Base-by-base conservation (phyloP, 495 filamentous ascomycete species). In the Wilcoxina mikolae region DNA sequence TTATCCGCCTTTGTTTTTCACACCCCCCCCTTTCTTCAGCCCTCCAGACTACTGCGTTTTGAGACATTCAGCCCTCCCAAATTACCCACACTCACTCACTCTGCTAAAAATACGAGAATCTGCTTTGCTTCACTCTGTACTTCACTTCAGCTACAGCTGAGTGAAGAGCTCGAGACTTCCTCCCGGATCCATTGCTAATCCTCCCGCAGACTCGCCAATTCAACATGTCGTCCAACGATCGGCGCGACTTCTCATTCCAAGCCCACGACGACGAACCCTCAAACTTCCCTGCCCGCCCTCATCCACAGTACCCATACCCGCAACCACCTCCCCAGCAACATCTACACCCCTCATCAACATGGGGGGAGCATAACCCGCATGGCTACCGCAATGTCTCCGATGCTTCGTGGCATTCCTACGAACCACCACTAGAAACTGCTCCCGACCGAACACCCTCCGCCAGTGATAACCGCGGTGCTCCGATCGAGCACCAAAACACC, bases 211-310 rank as follows among this genome's bases (percentile, higher is more conserved):
- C n/a, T n/a, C n/a, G n/a, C n/a, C n/a, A n/a, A n/a, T n/a, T 45
- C 33, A 56, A 35, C 11, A 60, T 62, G 55, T 15, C 5, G 31
- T 35, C 31, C 15, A 15, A 15, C 31, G 31, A 15, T 15, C 60
- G 56, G 52, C 60, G 60, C 26, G 23, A 39, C 44, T 64, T 63
- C 57, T 63, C 60, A 3, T 64, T 64, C 48, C 33, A 62, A 26
- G 18, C 26, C 26, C 35, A 51, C 52, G 60, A 63, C 53, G 48
- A 56, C 51, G 41, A 48, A 24, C 38, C 43, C 23, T 47, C 51
- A 12, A 58, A 62, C 31, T 53, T 44, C 15, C 54, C 60, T 24
- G 41, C 57, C 49, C 25, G 25, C 47, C 20, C 51, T 26, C 35
- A 54, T 5, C 42, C 5, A 18, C 42, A 45, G 42, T 18, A 45